Evolutionary conservation across 2,329 filamentous ascomycete species (phyloP), one percentile per base, ranked within the genome.

Genomic region (Xylariomycetidae sp.): DNA sequence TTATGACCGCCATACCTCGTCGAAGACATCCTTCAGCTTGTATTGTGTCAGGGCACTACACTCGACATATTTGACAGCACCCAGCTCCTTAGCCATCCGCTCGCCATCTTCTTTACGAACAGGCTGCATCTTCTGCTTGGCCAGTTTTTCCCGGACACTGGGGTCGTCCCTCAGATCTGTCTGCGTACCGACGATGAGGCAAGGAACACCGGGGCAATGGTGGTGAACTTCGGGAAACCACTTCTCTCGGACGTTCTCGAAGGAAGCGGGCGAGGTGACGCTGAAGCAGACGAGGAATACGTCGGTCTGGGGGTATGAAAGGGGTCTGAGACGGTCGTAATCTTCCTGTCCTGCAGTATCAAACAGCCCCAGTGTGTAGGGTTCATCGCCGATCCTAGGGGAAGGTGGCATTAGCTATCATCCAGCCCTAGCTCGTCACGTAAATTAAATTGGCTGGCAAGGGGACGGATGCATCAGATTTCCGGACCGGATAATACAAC

Each of bases 261-360:
- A 98, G 6, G 89, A 96, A 25, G 92, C 89, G 25, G 90, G 92
- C 28, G 90, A 96, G 37, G 89, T 96, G 57, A 98, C 89, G 58
- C 88, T 95, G 67, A 97, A 98, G 73, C 92, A 98, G 53, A 98
- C 89, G 40, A 98, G 83, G 70, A 98, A 97, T 48, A 97, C 92
- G 58, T 97, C 92, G 53, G 92, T 97, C 69, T 97, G 92, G 2
- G 92, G 92, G 62, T 98, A 98, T 44, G 92, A 97, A 41, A 97
- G 79, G 30, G 92, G 92, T 57, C 92, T 86, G 46, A 98, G 80
- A 54, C 92, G 85, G 66, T 98, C 92, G 69, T 97, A 97, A 81
- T 98, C 90, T 75, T 98, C 92, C 71, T 98, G 92, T 64, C 92
- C 92, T 43, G 92, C 92, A 23, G 92, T 98, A 81, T 98, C 92